Evolutionary conservation across 2,329 filamentous ascomycete species (phyloP), one percentile per base, ranked within the genome.

Genomic region (Corniculantispora saksenae): DNA sequence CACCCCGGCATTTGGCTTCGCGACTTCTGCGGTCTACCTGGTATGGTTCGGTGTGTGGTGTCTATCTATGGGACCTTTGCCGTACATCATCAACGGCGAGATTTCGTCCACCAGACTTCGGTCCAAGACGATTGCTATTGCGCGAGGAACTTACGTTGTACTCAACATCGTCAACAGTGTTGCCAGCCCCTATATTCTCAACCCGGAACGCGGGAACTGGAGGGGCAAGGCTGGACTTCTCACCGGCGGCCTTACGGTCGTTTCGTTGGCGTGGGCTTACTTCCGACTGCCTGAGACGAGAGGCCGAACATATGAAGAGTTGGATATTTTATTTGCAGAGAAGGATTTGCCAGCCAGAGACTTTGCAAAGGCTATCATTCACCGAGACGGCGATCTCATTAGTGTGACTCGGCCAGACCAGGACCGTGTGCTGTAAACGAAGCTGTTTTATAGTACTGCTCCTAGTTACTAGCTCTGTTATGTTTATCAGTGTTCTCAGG

Each of bases 21-120:
- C 72, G 0, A 76, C 79, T 63, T 75, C 75, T 0, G 68, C 72
- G 3, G 71, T 80, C 9, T 72, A 74, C 25, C 63, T 82, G 51
- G 73, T 78, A 55, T 82, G 78, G 78, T 73, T 78, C 6, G 72
- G 73, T 56, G 69, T 72, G 17, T 79, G 78, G 69, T 76, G 72
- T 32, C 73, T 78, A 70, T 74, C 75, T 19, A 72, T 79, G 56
- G 77, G 77, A 1, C 78, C 78, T 2, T 74, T 80, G 40, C 71
- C 73, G 59, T 79, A 77, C 71, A 74, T 75, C n/a, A 72, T 79
- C 61, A 73, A 76, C 7, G 69, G 76, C 17, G 78, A 80, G 69
- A 71, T 77, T 3, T 74, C 73, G 3, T 76, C 75, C 8, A 77
- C 75, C 13, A 75, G 77, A 27, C 71, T 79, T 17, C 71, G 76